Percentiles rank a stretch among this genome's conserved stretches.
These are phyloP conservation scores for Lentinula raphanica DNA, from an alignment of 768 basidiomycete species.

Conservation along the genomic window DNA sequence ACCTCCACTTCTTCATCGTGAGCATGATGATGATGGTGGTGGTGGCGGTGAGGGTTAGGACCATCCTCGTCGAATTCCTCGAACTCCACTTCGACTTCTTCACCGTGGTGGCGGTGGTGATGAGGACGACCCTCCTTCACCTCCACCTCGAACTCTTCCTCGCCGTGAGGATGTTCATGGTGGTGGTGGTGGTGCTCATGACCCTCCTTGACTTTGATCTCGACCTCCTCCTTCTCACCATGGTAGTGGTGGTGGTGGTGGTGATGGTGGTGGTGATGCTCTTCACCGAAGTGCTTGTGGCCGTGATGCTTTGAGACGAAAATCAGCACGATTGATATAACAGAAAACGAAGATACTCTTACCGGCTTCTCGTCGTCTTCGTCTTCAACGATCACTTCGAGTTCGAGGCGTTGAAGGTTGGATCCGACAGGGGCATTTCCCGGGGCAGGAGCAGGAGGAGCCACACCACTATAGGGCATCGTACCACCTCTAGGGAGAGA, in stretches of 20 bases:
- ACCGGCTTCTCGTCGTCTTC: neutral
- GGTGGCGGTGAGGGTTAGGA: too few species aligned
- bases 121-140: neutral
- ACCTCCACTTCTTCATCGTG: too few species aligned
- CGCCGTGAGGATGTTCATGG: neutral
- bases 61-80: too few species aligned
- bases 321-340: neutral
- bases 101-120: neutral
- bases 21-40: too few species aligned
- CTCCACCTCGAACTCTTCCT: neutral
- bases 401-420: neutral
- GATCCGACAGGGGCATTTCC: neutral
- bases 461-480: neutral
- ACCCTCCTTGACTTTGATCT: too few species aligned
- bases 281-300: neutral
- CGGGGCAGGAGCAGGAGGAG: neutral
- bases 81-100: neutral
- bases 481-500: neutral
- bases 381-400: neutral
- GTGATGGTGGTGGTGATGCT: neutral
- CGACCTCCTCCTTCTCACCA: neutral
- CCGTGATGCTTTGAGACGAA: neutral
- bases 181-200: neutral
- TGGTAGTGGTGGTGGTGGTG: neutral
- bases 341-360: neutral